Conservation (phyloP, 2,329 filamentous ascomycete genomes). For the Xylaria sp. region DNA sequence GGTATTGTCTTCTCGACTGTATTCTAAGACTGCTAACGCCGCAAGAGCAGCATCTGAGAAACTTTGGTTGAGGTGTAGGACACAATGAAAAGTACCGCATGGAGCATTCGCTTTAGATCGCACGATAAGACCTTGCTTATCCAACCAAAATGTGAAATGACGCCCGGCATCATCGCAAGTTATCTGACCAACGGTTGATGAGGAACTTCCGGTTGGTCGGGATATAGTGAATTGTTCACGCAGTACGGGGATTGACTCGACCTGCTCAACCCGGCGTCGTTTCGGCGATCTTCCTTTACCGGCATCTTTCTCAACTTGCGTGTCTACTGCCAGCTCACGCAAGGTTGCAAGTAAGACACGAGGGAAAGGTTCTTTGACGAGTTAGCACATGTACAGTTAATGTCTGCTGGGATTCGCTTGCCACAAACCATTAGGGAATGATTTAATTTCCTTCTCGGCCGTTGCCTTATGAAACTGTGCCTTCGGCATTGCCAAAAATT, state of each 20-base stretch:
- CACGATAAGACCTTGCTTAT: conserved; percentile 24
- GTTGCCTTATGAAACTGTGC: neutral
- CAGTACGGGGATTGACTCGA: conserved; percentile 40
- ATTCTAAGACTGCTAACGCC: conserved; percentile 33
- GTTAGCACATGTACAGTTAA: conserved; percentile 12
- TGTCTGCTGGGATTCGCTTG: neutral
- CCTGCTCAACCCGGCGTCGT: conserved; percentile 36
- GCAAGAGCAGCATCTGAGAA: conserved; percentile 26
- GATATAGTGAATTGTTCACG: conserved; percentile 37
- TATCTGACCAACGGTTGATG: conserved; percentile 11
- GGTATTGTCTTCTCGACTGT: conserved; percentile 32
- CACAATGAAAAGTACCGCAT: conserved; percentile 30
- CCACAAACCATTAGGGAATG: conserved; percentile 20
- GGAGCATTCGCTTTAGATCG: conserved; percentile 26
- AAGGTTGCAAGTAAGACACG: conserved; percentile 15
- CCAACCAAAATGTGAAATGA: conserved; percentile 32
- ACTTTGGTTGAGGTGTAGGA: conserved; percentile 26
- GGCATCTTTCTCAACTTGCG: conserved; percentile 5
- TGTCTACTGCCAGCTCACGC: neutral
- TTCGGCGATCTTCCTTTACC: conserved; percentile 37
- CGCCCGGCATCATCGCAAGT: conserved; percentile 33
- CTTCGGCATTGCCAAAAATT: neutral
- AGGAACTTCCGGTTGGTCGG: conserved; percentile 22
- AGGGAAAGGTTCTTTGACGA: conserved; percentile 29
- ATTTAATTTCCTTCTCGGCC: neutral